Evolutionary conservation across 805 yeast species (phyloP), one percentile per base, ranked within the genome.

Genomic region (Priceomyces fermenticarens): DNA sequence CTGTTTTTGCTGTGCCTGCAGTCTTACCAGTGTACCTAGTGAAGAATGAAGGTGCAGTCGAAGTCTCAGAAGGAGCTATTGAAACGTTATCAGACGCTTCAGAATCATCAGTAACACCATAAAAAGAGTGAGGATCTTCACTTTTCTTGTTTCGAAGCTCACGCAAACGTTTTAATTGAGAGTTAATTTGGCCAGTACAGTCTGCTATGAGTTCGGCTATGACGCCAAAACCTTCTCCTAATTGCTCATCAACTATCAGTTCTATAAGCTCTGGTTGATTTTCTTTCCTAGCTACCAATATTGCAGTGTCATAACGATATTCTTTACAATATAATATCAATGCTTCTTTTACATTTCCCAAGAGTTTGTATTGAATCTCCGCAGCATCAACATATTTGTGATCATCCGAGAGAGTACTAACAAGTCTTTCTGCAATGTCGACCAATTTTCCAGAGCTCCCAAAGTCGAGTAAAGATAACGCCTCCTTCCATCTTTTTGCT

Each of bases 11-110:
- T 2, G 99, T 93, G 16, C 96, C 96, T 1, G 85, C 74, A 1
- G 98, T 90, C 63, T 91, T 90, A 48, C 98, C 99, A 0, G 99
- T 93, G 62, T 93, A 93, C 58, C 96, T 77, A 1, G 99, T 93
- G 67, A 88, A 87, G 61, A 90, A 88, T 0, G 98, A 89, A 30
- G 91, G 95, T 23, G 87, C 85, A 0, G 96, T 87, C 0, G 97
- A 88, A 0, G 96, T 82, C 60, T 89, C 97, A 0, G 96, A 85
- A 1, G 96, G 93, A 0, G 97, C 98, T 48, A 93, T 77, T 0
- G 98, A 90, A 8, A 93, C 93, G 58, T 90, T 87, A 61, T 93
- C 99, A 1, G 96, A 90, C 10, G 87, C 79, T 54, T 88, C 95
- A 41, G 64, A 47, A 23, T 71, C 82, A 31, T 71, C 76, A 14